Percentiles rank a stretch among this genome's conserved stretches.
phyloP scores from a whole-genome alignment of 2,329 filamentous ascomycete genomes.

The Ceratocystis destructans region DNA sequence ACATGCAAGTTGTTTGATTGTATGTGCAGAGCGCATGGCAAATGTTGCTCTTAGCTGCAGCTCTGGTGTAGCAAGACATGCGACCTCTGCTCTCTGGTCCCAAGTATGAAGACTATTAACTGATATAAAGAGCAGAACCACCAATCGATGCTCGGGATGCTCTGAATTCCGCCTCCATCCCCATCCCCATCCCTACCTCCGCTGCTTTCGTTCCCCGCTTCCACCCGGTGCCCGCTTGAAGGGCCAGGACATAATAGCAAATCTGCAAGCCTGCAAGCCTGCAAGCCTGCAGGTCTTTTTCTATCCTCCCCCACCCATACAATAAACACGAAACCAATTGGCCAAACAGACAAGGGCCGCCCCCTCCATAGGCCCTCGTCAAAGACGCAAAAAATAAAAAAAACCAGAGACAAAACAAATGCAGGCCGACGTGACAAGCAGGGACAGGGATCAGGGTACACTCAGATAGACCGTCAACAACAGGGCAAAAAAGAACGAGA shows the following conservation, averaged over 20 bases:
- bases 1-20: conserved; percentile 4
- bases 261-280: background rate
- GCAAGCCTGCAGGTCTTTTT: background rate
- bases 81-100: background rate
- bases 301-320: background rate
- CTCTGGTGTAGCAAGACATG: background rate
- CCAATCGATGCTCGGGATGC: background rate
- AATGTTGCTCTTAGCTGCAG: background rate
- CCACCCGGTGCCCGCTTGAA: too few relatives aligned
- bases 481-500: background rate
- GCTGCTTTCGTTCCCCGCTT: too few relatives aligned
- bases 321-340: conserved; percentile 4
- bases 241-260: background rate
- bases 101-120: too few relatives aligned
- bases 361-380: background rate
- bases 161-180: background rate
- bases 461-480: background rate
- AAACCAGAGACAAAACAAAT: conserved; percentile 1
- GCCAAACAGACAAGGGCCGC: background rate
- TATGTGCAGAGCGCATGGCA: background rate
- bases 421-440: background rate
- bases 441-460: background rate
- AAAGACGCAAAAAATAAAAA: background rate
- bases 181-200: too few relatives aligned
- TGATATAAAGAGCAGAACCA: too few relatives aligned